Evolutionary conservation across 306 rosid species (phyloP).

Genomic region (Prosopis cineraria): DNA sequence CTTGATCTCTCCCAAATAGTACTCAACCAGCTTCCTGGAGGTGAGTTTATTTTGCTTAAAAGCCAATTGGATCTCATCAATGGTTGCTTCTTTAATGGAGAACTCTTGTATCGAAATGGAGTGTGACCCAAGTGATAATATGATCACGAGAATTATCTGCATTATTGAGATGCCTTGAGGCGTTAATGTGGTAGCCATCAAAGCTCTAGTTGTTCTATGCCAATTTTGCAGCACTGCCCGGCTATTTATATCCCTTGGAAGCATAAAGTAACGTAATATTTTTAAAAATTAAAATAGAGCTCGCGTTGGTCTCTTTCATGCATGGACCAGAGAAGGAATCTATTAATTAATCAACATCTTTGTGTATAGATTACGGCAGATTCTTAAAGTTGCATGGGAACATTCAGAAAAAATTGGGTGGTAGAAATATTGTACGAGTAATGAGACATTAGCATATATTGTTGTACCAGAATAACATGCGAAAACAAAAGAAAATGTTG

Average conservation of each 20-base stretch:
- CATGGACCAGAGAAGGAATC: not conserved
- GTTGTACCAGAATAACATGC: not conserved
- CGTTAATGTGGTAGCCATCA: not conserved
- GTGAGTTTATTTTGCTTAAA: not conserved
- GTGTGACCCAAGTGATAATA: not conserved
- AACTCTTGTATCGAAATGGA: not conserved
- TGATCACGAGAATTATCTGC: not conserved
- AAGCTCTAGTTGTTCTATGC: not conserved
- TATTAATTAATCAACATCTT: not conserved
- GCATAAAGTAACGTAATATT: not conserved
- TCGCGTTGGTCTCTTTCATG: not conserved
- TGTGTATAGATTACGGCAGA: not conserved
- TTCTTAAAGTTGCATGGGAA: not conserved
- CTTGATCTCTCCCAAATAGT: not conserved
- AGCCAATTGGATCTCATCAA: not conserved
- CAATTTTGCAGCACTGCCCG: not conserved
- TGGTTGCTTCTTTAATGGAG: slow-evolving; percentile 12
- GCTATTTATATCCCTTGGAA: not conserved
- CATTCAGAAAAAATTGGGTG: not conserved
- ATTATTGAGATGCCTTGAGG: not conserved
- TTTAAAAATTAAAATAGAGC: not conserved
- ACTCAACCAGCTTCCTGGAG: not conserved
- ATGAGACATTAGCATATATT: not conserved
- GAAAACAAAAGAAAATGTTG: not conserved
- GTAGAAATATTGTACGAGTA: not conserved